Conservation (phyloP, 345 rosid species). For the Turritis glabra region DNA sequence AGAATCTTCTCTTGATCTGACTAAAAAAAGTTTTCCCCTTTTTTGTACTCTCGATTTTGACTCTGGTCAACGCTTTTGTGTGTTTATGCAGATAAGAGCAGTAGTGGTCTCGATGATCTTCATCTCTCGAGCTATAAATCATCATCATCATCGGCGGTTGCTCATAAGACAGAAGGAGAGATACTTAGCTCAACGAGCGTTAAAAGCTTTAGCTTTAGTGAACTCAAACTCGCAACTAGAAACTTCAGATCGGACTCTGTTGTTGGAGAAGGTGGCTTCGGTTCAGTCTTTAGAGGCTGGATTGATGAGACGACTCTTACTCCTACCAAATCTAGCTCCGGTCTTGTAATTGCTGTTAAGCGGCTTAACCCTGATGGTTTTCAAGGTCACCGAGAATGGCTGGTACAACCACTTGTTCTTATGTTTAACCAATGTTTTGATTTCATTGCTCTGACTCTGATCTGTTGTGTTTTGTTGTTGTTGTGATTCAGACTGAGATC, state of each 20-base stretch:
- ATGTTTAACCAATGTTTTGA: neutral
- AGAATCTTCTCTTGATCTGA: constrained; percentile 18
- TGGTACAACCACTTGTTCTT: constrained; percentile 49
- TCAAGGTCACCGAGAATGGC: constrained; percentile 97
- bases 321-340: constrained; percentile 77
- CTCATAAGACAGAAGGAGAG: constrained; percentile 70
- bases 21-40: neutral
- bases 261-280: constrained; percentile 97
- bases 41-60: constrained; percentile 19
- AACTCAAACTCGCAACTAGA: constrained; percentile 80
- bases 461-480: neutral
- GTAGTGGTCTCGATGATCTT: constrained; percentile 45
- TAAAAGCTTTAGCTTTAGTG: constrained; percentile 66
- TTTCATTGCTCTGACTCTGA: neutral
- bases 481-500: constrained; percentile 68
- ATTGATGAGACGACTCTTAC: constrained; percentile 68
- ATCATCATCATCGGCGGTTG: constrained; percentile 46
- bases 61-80: constrained; percentile 30
- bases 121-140: constrained; percentile 49
- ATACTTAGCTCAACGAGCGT: constrained; percentile 67
- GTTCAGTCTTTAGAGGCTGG: constrained; percentile 94
- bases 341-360: constrained; percentile 84
- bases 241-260: constrained; percentile 94
- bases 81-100: constrained; percentile 39
- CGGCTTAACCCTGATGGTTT: constrained; percentile 84